phyloP scores from a whole-genome alignment of 2,329 filamentous ascomycete genomes.

The Trichothecium sympodiale region DNA sequence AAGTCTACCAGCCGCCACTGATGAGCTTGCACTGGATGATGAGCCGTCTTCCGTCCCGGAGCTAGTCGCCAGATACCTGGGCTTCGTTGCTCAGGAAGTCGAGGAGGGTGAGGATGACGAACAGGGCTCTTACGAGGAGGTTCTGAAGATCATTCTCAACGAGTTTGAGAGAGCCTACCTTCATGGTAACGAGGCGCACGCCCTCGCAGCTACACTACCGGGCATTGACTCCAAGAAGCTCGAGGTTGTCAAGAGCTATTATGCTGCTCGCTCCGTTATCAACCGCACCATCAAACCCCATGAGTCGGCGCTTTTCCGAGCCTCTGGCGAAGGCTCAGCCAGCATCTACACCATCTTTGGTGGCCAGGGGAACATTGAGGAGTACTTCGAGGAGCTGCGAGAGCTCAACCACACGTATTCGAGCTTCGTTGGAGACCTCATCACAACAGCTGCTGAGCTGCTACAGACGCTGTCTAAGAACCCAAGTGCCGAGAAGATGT shows the following conservation, averaged over 20 bases:
- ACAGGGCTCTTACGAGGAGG: slow-evolving; percentile 81
- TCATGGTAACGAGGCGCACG: slow-evolving; percentile 91
- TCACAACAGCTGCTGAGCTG: slow-evolving; percentile 71
- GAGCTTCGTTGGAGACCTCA: slow-evolving; percentile 77
- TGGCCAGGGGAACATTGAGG: slow-evolving; percentile 96
- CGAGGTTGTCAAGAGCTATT: slow-evolving; percentile 82
- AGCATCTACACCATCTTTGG: slow-evolving; percentile 91
- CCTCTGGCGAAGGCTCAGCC: slow-evolving; percentile 72
- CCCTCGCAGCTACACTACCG: slow-evolving; percentile 71
- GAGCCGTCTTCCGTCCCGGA: slow-evolving; percentile 95
- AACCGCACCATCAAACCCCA: slow-evolving; percentile 84
- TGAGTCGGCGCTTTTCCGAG: slow-evolving; percentile 84
- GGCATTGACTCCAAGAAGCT: slow-evolving; percentile 92
- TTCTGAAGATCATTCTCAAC: slow-evolving; percentile 83
- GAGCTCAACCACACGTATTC: slow-evolving; percentile 87
- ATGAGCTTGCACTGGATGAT: slow-evolving; percentile 95
- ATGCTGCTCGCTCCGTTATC: slow-evolving; percentile 71
- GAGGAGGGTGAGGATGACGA: slow-evolving; percentile 86
- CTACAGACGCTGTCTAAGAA: slow-evolving; percentile 78
- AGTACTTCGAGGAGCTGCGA: slow-evolving; percentile 96
- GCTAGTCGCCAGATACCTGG: slow-evolving; percentile 86
- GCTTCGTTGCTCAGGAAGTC: slow-evolving; percentile 78
- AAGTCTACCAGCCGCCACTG: slow-evolving; percentile 80
- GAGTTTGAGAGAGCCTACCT: slow-evolving; percentile 96
- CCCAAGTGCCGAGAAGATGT: slow-evolving; percentile 84